Conservation (phyloP, 345 rosid genomes). For the Barbarea vulgaris region DNA sequence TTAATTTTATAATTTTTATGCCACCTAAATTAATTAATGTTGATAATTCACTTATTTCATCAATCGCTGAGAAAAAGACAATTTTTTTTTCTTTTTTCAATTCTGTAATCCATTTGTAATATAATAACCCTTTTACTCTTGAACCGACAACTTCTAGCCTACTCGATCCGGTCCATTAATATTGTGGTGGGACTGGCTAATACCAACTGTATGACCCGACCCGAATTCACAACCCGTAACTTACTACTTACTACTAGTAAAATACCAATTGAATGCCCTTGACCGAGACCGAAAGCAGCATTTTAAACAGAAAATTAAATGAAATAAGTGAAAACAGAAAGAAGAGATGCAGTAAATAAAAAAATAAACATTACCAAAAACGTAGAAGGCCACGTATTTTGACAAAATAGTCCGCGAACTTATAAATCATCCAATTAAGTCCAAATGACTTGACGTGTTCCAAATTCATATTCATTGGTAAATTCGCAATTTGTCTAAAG, state of each 20-base stretch:
- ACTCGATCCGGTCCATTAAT: background rate
- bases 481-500: background rate
- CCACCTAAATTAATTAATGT: background rate
- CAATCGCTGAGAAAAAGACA: background rate
- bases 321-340: background rate
- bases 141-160: slow-evolving; percentile 14
- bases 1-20: background rate
- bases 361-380: background rate
- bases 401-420: background rate
- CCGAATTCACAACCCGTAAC: background rate
- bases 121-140: background rate
- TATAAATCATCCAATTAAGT: background rate
- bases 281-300: slow-evolving; percentile 4
- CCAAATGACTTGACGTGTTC: background rate
- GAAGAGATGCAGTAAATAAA: background rate
- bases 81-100: background rate
- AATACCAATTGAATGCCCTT: slow-evolving; percentile 4
- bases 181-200: slow-evolving; percentile 12
- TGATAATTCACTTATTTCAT: background rate
- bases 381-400: background rate
- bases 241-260: too few species aligned
- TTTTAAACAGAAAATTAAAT: background rate
- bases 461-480: background rate
- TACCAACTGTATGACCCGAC: slow-evolving; percentile 7
- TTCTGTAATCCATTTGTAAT: background rate